A percentile compares a stretch with the other conserved stretches of the same genome.
Evolutionary conservation across 108 stramenopile genomes (phyloP).

Genomic region (Nannochloropsis gaditana): DNA sequence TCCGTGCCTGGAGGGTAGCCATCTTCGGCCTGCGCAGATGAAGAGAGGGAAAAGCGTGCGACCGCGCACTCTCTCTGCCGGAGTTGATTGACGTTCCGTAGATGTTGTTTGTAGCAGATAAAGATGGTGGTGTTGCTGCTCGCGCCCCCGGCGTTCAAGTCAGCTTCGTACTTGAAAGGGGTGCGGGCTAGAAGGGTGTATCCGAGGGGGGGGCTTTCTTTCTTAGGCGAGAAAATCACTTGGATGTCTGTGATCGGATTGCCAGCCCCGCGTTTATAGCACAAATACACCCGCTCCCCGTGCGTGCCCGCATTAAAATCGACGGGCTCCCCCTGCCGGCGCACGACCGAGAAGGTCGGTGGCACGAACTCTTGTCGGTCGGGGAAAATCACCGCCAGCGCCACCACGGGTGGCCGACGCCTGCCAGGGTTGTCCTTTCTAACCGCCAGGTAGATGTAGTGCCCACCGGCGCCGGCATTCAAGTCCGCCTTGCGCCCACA

Average conservation of each 20-base stretch:
- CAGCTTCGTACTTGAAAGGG: constrained; percentile 35
- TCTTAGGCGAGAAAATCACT: constrained; percentile 35
- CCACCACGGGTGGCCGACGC: constrained; percentile 30
- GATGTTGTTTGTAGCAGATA: constrained; percentile 43
- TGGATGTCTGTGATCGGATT: constrained; percentile 51
- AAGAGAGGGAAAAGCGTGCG: not conserved
- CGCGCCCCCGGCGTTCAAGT: constrained; percentile 42
- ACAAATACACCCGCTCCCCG: constrained; percentile 48
- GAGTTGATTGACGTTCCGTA: constrained; percentile 30
- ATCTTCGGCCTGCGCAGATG: not conserved
- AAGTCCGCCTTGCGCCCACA: constrained; percentile 35
- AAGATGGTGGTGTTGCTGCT: constrained; percentile 38
- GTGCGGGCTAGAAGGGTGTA: constrained; percentile 41
- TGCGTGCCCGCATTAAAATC: constrained; percentile 49
- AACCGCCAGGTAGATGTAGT: constrained; percentile 32
- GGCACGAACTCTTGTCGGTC: constrained; percentile 47
- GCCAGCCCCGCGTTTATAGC: constrained; percentile 46
- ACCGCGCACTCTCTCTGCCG: not conserved
- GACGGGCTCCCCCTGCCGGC: constrained; percentile 36
- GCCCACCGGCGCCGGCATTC: constrained; percentile 31
- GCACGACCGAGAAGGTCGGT: constrained; percentile 28
- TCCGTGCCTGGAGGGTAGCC: not conserved
- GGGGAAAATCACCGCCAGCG: constrained; percentile 48
- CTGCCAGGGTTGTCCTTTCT: not conserved
- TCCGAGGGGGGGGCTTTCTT: constrained; percentile 36